phyloP scores from a whole-genome alignment of 306 rosid species.

The Abrus pulchellus region DNA sequence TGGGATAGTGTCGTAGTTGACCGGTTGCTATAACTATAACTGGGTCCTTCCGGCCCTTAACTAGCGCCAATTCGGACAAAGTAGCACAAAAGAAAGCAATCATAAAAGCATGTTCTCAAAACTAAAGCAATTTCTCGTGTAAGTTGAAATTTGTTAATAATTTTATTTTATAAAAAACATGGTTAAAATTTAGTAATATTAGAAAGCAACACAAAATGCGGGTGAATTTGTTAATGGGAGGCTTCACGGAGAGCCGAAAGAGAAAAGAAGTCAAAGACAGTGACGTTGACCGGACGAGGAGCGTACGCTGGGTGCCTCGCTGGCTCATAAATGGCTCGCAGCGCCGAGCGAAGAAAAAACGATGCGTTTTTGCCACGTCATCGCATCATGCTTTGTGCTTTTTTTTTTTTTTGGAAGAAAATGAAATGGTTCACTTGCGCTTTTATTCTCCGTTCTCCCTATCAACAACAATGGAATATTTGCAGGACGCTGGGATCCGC shows the following conservation, averaged over 20 bases:
- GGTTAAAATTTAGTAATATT: not conserved
- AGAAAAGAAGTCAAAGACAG: conserved; percentile 16
- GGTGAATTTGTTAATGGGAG: conserved; percentile 42
- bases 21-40: conserved; percentile 5
- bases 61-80: conserved; percentile 39
- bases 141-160: too few species aligned
- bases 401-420: not conserved
- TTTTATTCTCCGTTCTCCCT: conserved; percentile 28
- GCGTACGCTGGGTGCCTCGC: not conserved
- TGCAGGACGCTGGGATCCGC: conserved; percentile 74
- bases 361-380: conserved; percentile 60
- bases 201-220: not conserved
- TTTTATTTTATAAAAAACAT: not conserved
- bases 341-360: conserved; percentile 47
- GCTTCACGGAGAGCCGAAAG: conserved; percentile 42
- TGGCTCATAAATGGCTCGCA: conserved; percentile 50
- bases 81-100: not conserved
- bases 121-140: not conserved
- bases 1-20: not conserved
- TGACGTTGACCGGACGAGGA: conserved; percentile 18
- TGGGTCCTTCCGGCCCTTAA: conserved; percentile 15
- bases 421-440: conserved; percentile 43
- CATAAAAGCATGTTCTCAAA: not conserved
- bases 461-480: conserved; percentile 67
- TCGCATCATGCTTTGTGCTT: conserved; percentile 5